Conservation (phyloP, 2,329 filamentous ascomycete genomes). For the Canariomyces notabilis region DNA sequence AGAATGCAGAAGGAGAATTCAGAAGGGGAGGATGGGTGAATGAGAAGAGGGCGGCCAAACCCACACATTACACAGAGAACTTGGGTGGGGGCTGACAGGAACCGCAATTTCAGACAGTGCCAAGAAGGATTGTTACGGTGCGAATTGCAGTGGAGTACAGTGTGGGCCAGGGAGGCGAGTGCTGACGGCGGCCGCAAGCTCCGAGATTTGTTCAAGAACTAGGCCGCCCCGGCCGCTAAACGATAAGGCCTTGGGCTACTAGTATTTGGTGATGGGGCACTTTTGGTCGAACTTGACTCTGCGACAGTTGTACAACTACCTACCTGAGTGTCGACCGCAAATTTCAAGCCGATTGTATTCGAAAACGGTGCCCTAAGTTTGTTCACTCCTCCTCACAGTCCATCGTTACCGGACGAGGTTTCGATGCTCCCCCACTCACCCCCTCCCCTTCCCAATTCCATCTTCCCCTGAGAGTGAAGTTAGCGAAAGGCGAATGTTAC, state of each 20-base stretch:
- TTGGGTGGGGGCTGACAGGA: constrained; percentile 14
- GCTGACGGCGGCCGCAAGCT: background rate
- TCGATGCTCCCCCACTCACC: no score
- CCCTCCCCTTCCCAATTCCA: no score
- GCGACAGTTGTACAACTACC: no score
- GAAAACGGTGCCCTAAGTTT: no score
- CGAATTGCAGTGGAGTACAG: background rate
- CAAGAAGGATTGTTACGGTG: constrained; percentile 6
- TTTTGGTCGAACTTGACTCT: no score
- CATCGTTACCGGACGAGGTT: no score
- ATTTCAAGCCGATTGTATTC: no score
- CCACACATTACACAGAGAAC: constrained; percentile 12
- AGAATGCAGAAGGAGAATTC: constrained; percentile 22
- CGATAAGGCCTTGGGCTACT: background rate
- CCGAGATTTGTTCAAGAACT: background rate
- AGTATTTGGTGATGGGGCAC: no score
- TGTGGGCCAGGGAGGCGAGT: constrained; percentile 3
- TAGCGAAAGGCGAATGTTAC: no score
- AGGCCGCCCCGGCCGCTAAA: background rate
- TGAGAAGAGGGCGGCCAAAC: constrained; percentile 12
- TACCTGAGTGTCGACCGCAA: no score
- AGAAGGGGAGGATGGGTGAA: constrained; percentile 12
- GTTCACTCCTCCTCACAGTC: no score
- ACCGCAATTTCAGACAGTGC: constrained; percentile 7
- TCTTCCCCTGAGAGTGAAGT: no score